A percentile compares a stretch with the other conserved stretches of the same genome.
These are phyloP conservation scores for Botrytis porri DNA, from an alignment of 2,329 filamentous ascomycete genomes.

Conservation along the genomic window DNA sequence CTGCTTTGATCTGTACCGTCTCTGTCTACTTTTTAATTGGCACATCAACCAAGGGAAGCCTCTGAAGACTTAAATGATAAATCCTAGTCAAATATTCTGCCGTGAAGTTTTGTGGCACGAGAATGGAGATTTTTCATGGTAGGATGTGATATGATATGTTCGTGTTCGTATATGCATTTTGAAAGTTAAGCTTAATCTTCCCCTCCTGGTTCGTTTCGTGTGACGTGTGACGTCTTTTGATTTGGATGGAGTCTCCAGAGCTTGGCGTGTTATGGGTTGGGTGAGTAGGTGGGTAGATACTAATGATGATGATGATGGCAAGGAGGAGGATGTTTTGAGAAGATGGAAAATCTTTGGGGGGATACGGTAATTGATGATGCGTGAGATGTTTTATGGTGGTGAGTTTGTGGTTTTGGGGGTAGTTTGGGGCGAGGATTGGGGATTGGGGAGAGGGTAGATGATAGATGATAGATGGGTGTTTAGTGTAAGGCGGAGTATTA, in stretches of 20 bases:
- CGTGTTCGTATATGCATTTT: not conserved
- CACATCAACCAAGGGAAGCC: too few relatives aligned
- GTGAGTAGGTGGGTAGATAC: not conserved
- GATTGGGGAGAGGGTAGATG: too few relatives aligned
- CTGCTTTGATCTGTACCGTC: not conserved
- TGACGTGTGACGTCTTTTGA: not conserved
- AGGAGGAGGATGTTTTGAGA: too few relatives aligned
- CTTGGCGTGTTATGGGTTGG: not conserved
- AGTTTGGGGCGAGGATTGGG: not conserved
- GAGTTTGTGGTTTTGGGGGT: not conserved
- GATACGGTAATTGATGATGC: not conserved
- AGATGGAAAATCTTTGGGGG: not conserved
- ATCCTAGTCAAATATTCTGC: not conserved
- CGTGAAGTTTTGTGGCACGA: not conserved
- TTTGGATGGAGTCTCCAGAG: not conserved
- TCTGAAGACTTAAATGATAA: not conserved
- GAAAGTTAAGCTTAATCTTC: not conserved
- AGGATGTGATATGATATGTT: not conserved
- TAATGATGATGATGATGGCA: not conserved
- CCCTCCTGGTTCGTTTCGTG: not conserved
- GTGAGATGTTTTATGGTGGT: not conserved
- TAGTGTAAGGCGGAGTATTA: not conserved
- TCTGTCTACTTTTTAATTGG: rapidly evolving
- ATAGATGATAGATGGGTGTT: too few relatives aligned
- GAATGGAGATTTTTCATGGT: not conserved